Evolutionary conservation across 371 early-diverging fungal species (phyloP).

Genomic region (Syncephalastrum monosporum): DNA sequence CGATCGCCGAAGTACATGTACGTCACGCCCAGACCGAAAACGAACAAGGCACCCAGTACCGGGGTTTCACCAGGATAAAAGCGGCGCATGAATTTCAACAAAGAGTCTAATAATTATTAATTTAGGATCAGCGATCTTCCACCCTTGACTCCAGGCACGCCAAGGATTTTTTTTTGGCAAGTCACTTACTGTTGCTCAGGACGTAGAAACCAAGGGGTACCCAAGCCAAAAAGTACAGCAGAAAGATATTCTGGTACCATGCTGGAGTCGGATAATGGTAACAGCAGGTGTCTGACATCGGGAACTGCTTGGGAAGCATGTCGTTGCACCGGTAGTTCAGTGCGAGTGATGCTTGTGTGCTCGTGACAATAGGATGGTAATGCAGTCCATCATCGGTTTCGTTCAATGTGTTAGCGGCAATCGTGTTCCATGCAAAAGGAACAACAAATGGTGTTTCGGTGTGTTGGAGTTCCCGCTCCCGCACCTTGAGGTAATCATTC

Average conservation of each 20-base stretch:
- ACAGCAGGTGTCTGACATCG: conserved; percentile 63
- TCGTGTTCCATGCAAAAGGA: conserved; percentile 54
- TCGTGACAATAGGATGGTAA: conserved; percentile 44
- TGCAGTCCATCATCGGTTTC: conserved; percentile 66
- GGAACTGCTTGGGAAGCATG: conserved; percentile 37
- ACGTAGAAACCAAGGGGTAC: conserved; percentile 42
- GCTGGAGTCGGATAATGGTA: conserved; percentile 51
- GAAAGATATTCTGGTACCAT: conserved; percentile 43
- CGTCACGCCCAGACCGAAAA: conserved; percentile 53
- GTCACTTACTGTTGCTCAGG: conserved; percentile 24
- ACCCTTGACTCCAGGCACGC: too few relatives aligned
- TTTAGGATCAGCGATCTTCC: background rate
- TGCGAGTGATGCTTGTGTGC: conserved; percentile 53
- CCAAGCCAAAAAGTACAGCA: conserved; percentile 40
- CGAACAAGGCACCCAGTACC: conserved; percentile 42
- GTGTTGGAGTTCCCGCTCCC: conserved; percentile 2
- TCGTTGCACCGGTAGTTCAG: conserved; percentile 67
- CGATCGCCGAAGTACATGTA: conserved; percentile 70
- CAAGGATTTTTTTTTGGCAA: too few relatives aligned
- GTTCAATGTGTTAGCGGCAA: conserved; percentile 31
- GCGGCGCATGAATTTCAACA: background rate
- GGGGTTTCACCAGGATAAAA: conserved; percentile 1
- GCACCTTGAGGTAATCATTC: conserved; percentile 51
- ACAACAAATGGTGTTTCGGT: conserved; percentile 35
- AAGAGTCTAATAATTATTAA: background rate